Evolutionary conservation across 225 moss, liverwort and hornwort species (phyloP), one percentile per base, ranked within the genome.

Genomic region (Physcomitrellopsis africana): DNA sequence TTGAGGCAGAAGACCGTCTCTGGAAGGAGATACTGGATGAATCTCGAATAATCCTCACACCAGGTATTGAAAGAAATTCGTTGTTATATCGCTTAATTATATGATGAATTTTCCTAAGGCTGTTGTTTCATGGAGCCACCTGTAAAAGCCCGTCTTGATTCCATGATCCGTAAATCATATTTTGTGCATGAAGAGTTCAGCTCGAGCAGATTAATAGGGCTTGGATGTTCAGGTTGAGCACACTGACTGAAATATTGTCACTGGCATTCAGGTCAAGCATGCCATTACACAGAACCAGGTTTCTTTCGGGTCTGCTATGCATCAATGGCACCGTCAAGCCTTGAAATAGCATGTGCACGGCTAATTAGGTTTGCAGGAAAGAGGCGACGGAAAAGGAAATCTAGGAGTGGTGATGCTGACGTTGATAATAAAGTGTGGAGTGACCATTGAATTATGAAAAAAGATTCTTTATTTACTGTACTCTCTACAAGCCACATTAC

Each of bases 251-350:
- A 41, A 13, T 26, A 7, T 54, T 14, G 41, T 61, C 3, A 17
- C 11, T 74, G 57, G 13, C 17, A 1, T 63, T 75, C 83, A 93
- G 97, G 97, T 68, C 86, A 85, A 83, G 94, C 97, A 12, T 99
- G 97, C 69, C 97, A 99, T 72, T 99, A 94, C 66, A 71, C 92
- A 17, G 97, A 94, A 43, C 91, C 97, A 60, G 97, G 97, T 5
- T 94, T 94, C 66, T 99, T 99, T 66, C 90, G 97, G 58, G 90
- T 91, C 18, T 99, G 97, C 72, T 99, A 99, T 68, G 97, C 97
- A 22, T 99, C 97, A 1, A 94, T 99, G 93, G 73, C 89, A 53
- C 93, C 92, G 46, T 72, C 82, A 54, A 80, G 80, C 55, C 80
- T 99, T 65, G 86, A 85, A 75, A 47, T 92, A 48, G 97, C 97